Base-by-base conservation (phyloP, 23 red algal genomes). In the Gracilaria caudata region DNA sequence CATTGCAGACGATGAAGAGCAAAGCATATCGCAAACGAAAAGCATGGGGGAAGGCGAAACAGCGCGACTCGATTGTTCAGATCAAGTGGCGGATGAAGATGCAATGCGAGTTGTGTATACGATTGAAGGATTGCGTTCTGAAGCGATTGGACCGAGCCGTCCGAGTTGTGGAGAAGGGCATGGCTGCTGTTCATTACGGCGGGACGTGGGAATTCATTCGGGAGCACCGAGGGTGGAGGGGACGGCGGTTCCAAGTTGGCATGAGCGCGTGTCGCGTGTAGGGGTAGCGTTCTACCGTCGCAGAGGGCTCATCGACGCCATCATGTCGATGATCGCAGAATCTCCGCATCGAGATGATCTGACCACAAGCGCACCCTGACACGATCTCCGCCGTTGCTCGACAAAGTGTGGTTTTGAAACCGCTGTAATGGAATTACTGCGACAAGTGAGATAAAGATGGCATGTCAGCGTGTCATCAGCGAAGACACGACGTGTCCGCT, bases 1-100 rank as follows among this genome's bases (percentile, higher is more conserved):
- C 70, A 75, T 75, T 43, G 43, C 37, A 75, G 19, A 24, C 39
- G 37, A 29, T 75, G 70, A 75, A 75, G 70, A 39, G 70, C 70
- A 75, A 75, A 75, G 25, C 39, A 46, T 29, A 40, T 46, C 11
- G 70, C 24, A 7, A 75, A 47, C 20, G 70, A 38, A 16, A 49
- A 3, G 14, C 43, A n/a, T 1, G 70, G 20, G 5, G 70, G 70
- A n/a, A 75, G 70, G 47, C 70, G 70, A 29, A 75, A 75, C 6
- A 75, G 40, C 4, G 70, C 70, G 33, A 75, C 70, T 24, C 70
- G 70, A 49, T 5, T 3, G 37, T 25, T 45, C 1, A 19, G 0
- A 75, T 46, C 43, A 29, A 30, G 70, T 46, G 70, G 39, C 7
- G 43, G 7, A 34, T 24, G 1, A 24, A 75, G 17, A 49, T 26